A percentile compares a stretch with the other conserved stretches of the same genome.
phyloP scores from a whole-genome alignment of 805 yeast species.

The Candida ascalaphidarum region DNA sequence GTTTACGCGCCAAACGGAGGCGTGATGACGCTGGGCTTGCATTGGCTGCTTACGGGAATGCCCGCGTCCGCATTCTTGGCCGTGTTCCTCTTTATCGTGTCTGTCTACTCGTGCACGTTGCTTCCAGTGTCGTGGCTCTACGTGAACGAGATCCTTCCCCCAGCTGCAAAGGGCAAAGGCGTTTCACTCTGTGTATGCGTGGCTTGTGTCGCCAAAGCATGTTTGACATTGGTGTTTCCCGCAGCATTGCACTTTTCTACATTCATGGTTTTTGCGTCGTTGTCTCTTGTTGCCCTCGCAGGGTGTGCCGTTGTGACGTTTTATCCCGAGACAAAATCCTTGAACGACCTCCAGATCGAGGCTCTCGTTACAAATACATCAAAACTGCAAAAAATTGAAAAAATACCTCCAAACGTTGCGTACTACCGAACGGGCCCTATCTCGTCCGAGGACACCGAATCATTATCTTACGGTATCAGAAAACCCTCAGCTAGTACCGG shows the following conservation, averaged over 20 bases:
- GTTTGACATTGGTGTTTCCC: not conserved
- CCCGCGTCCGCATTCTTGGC: constrained; percentile 38
- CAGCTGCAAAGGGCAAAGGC: constrained; percentile 37
- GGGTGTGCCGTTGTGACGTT: too few species aligned
- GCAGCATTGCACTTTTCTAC: constrained; percentile 4
- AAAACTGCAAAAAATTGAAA: too few species aligned
- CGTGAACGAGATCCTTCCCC: constrained; percentile 41
- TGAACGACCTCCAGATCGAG: too few species aligned
- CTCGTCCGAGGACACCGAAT: too few species aligned
- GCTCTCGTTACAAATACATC: too few species aligned
- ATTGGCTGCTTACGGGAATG: constrained; percentile 24
- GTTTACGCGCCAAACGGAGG: constrained; percentile 17
- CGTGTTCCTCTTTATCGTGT: constrained; percentile 34
- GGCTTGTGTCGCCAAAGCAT: too few species aligned
- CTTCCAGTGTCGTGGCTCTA: constrained; percentile 43
- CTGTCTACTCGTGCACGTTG: constrained; percentile 39
- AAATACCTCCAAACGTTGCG: too few species aligned
- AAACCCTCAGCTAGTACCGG: too few species aligned
- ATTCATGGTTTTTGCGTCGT: constrained; percentile 1
- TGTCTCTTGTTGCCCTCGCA: not conserved
- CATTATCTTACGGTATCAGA: too few species aligned
- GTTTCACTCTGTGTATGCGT: constrained; percentile 36
- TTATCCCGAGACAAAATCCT: not conserved
- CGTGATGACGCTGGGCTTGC: constrained; percentile 21
- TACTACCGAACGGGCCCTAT: too few species aligned